Conservation (phyloP, 2,329 filamentous ascomycete species). For the Tolypocladium album region DNA sequence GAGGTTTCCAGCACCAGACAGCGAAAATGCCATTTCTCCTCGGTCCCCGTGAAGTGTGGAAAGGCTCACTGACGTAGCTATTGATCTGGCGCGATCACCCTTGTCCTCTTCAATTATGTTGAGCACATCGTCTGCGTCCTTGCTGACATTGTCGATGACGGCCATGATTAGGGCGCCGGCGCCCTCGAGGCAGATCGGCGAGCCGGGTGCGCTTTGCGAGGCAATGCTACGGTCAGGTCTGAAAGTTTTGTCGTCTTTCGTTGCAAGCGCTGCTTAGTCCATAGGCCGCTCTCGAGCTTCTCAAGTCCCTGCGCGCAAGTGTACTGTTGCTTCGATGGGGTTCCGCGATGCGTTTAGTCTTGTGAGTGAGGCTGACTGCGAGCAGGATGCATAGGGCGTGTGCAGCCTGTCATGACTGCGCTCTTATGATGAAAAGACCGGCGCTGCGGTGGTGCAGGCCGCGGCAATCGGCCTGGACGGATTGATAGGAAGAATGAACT, state of each 20-base stretch:
- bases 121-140: not conserved
- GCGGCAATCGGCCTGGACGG: not conserved
- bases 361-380: not conserved
- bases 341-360: not conserved
- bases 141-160: not conserved
- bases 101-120: slow-evolving; percentile 11
- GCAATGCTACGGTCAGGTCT: not conserved
- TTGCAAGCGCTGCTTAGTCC: not conserved
- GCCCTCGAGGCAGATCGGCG: not conserved
- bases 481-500: not conserved
- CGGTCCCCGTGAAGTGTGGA: slow-evolving; percentile 4
- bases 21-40: slow-evolving; percentile 11
- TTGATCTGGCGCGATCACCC: slow-evolving; percentile 19
- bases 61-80: slow-evolving; percentile 17
- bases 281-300: not conserved
- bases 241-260: no score
- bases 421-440: no score
- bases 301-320: not conserved
- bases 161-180: not conserved
- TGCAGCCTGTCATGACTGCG: not conserved
- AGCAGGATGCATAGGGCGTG: not conserved
- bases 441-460: no score
- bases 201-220: not conserved
- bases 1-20: slow-evolving; percentile 24
- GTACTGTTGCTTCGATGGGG: not conserved